A percentile compares a stretch with the other conserved stretches of the same genome.
These are phyloP conservation scores for Dioszegia hungarica DNA, from an alignment of 768 basidiomycete genomes.

Conservation along the genomic window DNA sequence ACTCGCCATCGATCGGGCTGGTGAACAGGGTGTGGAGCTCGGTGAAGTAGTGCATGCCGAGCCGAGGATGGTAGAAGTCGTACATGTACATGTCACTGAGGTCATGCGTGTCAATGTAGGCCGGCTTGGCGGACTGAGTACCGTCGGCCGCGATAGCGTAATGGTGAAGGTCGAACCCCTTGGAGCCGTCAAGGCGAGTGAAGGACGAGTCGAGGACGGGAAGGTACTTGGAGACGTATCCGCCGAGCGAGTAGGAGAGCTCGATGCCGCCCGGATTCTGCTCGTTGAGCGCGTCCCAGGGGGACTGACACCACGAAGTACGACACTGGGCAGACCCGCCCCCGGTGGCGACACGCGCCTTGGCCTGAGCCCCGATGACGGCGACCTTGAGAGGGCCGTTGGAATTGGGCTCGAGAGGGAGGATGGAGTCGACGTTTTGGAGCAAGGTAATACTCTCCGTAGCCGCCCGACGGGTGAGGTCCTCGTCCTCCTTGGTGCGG, in stretches of 20 bases:
- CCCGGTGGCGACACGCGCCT: slow-evolving; percentile 50
- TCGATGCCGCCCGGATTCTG: slow-evolving; percentile 54
- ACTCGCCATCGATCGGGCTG: slow-evolving; percentile 49
- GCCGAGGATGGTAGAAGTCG: slow-evolving; percentile 52
- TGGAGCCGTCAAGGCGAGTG: slow-evolving; percentile 55
- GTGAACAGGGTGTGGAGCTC: slow-evolving; percentile 53
- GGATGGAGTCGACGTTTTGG: slow-evolving; percentile 60
- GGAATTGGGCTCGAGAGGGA: slow-evolving; percentile 54
- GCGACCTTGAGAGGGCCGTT: slow-evolving; percentile 53
- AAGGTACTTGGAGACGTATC: slow-evolving; percentile 61
- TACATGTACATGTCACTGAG: slow-evolving; percentile 64
- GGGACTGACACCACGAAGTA: slow-evolving; percentile 62
- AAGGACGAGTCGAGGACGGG: slow-evolving; percentile 62
- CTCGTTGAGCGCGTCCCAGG: slow-evolving; percentile 58
- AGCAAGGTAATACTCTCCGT: slow-evolving; percentile 66
- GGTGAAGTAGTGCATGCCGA: slow-evolving; percentile 10
- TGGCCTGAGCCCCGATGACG: slow-evolving; percentile 57
- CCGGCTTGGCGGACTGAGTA: slow-evolving; percentile 51
- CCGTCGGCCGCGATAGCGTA: slow-evolving; percentile 55
- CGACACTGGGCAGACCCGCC: slow-evolving; percentile 68
- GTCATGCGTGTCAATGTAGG: slow-evolving; percentile 51
- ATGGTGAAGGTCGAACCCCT: slow-evolving; percentile 62
- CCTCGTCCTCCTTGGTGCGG: not conserved
- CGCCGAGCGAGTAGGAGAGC: slow-evolving; percentile 58
- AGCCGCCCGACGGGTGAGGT: slow-evolving; percentile 52